These are phyloP conservation scores for Spirogloea muscicola DNA, from an alignment of 139 green algal species.

Conservation along the genomic window DNA sequence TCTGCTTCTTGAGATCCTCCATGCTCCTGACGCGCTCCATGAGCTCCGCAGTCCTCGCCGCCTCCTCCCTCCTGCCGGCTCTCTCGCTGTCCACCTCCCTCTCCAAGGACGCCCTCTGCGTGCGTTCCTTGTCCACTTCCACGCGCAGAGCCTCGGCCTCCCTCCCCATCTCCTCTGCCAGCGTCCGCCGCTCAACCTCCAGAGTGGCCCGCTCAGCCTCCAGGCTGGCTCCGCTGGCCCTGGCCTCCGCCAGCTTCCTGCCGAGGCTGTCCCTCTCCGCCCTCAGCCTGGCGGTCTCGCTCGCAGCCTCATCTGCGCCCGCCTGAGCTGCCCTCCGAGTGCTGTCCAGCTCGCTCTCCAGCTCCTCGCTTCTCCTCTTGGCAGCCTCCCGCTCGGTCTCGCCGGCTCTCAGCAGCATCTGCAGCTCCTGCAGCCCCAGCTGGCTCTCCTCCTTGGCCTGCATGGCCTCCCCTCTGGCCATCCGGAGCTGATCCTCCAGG, in stretches of 20 bases:
- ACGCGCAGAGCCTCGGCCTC: background rate
- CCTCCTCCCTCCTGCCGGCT: conserved; percentile 7
- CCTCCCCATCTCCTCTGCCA: conserved; percentile 2
- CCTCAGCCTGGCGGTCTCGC: too few relatives aligned
- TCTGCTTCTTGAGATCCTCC: background rate
- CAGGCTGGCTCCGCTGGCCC: too few relatives aligned
- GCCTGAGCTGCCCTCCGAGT: background rate
- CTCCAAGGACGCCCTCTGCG: background rate
- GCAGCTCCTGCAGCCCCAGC: background rate
- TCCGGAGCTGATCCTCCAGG: conserved; percentile 14
- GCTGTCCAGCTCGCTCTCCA: background rate
- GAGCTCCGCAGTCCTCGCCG: too few relatives aligned
- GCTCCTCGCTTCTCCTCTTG: background rate
- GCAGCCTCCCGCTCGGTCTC: background rate
- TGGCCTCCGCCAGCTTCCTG: too few relatives aligned
- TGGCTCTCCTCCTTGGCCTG: background rate
- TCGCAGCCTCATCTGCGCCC: too few relatives aligned
- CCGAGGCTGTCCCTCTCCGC: too few relatives aligned
- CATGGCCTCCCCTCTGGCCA: background rate
- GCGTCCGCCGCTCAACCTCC: background rate
- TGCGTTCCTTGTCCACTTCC: background rate
- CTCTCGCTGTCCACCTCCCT: background rate
- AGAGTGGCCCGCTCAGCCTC: too few relatives aligned
- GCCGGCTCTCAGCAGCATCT: conserved; percentile 5
- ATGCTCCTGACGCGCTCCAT: background rate